These are phyloP conservation scores for Penicillium taxi DNA, from an alignment of 495 filamentous ascomycete species.

Conservation along the genomic window DNA sequence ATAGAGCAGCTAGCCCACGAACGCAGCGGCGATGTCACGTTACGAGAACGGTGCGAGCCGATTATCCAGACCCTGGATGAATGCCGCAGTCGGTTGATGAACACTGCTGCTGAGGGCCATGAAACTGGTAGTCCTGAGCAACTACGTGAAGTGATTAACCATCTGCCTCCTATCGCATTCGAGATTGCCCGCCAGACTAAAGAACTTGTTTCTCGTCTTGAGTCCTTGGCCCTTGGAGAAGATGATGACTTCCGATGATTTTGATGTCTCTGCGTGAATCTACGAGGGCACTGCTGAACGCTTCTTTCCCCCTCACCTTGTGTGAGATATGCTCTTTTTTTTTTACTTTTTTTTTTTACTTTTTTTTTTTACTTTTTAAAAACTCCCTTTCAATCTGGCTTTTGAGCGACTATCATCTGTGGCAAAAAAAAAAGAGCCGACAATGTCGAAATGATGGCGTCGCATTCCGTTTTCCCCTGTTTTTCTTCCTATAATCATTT, in stretches of 20 bases:
- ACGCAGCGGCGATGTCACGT: conserved; percentile 29
- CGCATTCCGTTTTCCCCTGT: conserved; percentile 1
- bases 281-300: not conserved
- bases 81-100: conserved; percentile 58
- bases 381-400: conserved; percentile 15
- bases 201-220: conserved; percentile 51
- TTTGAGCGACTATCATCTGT: conserved; percentile 34
- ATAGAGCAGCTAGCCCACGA: conserved; percentile 53
- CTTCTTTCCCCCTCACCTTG: not conserved
- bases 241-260: conserved; percentile 41
- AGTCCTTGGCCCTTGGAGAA: conserved; percentile 26
- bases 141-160: conserved; percentile 59
- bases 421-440: conserved; percentile 34
- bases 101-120: conserved; percentile 57
- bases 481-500: conserved; percentile 9
- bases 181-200: conserved; percentile 80
- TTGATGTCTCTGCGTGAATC: conserved; percentile 5
- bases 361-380: conserved; percentile 6
- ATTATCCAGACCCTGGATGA: conserved; percentile 54
- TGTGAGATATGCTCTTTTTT: not conserved
- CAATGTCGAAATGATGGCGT: conserved; percentile 35
- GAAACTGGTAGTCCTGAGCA: conserved; percentile 43
- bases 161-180: conserved; percentile 75
- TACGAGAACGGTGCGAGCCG: conserved; percentile 51
- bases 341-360: conserved; percentile 2